These are phyloP conservation scores for Waitea zeae DNA, from an alignment of 1,284 basidiomycete genomes.

Conservation along the genomic window DNA sequence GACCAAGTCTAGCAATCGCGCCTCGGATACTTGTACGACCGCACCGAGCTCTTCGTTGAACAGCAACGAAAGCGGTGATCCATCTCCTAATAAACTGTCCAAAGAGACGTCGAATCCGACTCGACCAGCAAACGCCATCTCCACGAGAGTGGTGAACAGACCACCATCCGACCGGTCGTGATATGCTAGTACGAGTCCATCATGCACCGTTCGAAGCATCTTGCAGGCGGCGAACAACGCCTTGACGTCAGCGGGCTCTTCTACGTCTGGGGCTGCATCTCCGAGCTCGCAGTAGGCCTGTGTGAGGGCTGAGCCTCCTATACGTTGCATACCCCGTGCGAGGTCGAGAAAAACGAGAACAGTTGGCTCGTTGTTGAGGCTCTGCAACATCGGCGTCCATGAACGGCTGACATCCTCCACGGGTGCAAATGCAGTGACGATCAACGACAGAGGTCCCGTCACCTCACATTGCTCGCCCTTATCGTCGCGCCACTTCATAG, in stretches of 20 bases:
- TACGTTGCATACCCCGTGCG: conserved; percentile 65
- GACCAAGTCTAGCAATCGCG: conserved; percentile 40
- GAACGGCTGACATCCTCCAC: conserved; percentile 68
- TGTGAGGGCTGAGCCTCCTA: conserved; percentile 90
- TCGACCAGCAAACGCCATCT: conserved; percentile 93
- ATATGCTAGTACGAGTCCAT: conserved; percentile 74
- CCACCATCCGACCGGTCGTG: conserved; percentile 98
- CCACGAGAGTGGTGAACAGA: conserved; percentile 79
- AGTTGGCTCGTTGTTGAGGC: conserved; percentile 45
- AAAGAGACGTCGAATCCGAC: conserved; percentile 61
- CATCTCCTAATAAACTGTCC: conserved; percentile 32
- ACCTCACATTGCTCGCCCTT: conserved; percentile 62
- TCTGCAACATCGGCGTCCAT: conserved; percentile 86
- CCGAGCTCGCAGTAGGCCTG: conserved; percentile 94
- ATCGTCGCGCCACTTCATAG: conserved; percentile 74
- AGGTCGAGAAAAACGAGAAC: conserved; percentile 84
- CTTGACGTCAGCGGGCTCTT: conserved; percentile 58
- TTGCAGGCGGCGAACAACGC: conserved; percentile 74
- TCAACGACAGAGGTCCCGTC: conserved; percentile 80
- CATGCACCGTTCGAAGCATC: conserved; percentile 38
- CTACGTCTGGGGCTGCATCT: conserved; percentile 79
- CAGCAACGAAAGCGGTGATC: conserved; percentile 49
- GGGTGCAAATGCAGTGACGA: conserved; percentile 89
- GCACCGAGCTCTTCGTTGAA: conserved; percentile 98
- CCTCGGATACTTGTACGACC: conserved; percentile 69